Conservation (phyloP, 208 protist genomes). For the Leishmania turanica region DNA sequence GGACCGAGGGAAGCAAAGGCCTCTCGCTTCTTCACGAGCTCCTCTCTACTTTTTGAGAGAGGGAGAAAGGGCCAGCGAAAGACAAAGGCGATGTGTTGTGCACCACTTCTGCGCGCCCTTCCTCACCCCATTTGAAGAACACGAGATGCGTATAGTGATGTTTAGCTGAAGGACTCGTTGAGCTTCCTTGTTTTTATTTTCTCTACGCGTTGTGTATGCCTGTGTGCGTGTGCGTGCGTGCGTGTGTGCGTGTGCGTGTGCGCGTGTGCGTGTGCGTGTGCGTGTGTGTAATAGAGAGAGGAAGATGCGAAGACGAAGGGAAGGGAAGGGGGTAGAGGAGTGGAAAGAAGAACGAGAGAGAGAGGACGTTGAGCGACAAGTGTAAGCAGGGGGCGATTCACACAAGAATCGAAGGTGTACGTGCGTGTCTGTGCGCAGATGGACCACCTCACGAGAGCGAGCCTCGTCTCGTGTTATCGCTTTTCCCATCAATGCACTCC, state of each 20-base stretch:
- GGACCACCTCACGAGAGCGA: not conserved
- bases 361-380: not conserved
- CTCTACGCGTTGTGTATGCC: not conserved
- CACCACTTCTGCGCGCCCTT: not conserved
- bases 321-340: not conserved
- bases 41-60: not conserved
- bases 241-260: not conserved
- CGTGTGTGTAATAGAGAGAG: not conserved
- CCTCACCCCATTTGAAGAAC: not conserved
- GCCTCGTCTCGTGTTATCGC: not conserved
- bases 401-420: not conserved
- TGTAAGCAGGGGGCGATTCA: not conserved
- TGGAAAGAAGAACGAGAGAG: not conserved
- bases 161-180: not conserved
- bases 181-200: not conserved
- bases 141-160: not conserved
- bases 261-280: conserved; percentile 2
- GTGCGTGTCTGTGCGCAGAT: not conserved
- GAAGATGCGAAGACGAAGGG: not conserved
- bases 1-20: not conserved
- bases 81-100: not conserved
- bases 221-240: not conserved
- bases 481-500: not conserved
- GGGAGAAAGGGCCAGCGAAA: not conserved
- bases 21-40: not conserved